A percentile compares a stretch with the other conserved stretches of the same genome.
These are phyloP conservation scores for Hericium alpestre DNA, from an alignment of 768 basidiomycete genomes.

Conservation along the genomic window DNA sequence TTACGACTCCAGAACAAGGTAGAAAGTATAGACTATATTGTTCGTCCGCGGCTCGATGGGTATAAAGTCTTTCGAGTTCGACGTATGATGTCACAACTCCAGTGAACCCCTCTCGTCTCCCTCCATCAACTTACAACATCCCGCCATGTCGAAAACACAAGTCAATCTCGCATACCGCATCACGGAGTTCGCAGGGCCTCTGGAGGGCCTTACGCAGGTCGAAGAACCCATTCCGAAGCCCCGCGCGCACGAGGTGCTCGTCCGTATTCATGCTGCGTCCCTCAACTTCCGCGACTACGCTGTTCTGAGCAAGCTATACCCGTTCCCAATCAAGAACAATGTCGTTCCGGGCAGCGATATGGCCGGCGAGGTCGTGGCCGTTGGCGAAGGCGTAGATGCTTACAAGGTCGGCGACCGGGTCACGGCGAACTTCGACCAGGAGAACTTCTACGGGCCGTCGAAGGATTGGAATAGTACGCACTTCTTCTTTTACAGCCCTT, in stretches of 20 bases:
- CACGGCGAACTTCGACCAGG: not conserved
- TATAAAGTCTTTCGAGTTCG: not conserved
- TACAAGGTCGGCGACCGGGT: conserved; percentile 44
- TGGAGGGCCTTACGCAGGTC: not conserved
- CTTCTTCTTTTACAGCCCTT: not conserved
- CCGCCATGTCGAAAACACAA: too few relatives aligned
- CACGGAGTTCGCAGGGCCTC: not conserved
- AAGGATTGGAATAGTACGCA: not conserved
- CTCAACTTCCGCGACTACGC: conserved; percentile 45
- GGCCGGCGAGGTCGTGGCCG: conserved; percentile 42
- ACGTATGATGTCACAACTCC: too few relatives aligned
- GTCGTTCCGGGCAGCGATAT: conserved; percentile 32
- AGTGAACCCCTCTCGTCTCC: too few relatives aligned
- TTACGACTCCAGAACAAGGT: too few relatives aligned
- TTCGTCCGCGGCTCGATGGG: not conserved
- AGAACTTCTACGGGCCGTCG: not conserved
- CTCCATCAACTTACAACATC: too few relatives aligned
- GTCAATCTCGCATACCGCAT: not conserved
- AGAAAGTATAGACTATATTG: not conserved
- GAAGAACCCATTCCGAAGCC: conserved; percentile 21
- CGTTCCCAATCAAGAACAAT: conserved; percentile 22
- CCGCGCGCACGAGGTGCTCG: conserved; percentile 38
- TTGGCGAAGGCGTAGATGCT: conserved; percentile 23
- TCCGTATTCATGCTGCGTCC: conserved; percentile 48
- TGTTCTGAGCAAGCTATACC: conserved; percentile 31